Evolutionary conservation across 2,329 filamentous ascomycete species (phyloP), one percentile per base, ranked within the genome.

Genomic region (Pyrenophora tritici-repentis): DNA sequence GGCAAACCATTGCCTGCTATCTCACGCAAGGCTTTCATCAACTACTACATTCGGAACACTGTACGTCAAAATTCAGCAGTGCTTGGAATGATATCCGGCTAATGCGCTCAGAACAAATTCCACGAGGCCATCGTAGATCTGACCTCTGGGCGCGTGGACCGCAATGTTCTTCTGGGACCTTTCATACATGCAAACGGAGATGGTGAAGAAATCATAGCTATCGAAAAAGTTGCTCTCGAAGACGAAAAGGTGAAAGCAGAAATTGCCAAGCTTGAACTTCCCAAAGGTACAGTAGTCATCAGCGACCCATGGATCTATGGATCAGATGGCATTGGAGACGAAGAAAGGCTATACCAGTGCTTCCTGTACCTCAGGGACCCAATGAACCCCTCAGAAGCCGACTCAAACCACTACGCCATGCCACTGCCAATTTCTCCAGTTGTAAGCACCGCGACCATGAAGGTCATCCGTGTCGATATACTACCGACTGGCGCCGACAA

Each of bases 271-370:
- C 59, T 86, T 53, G 70, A 85, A 50, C 75, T 86, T 0, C 83
- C 84, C 0, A 71, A 81, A 56, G 83, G 82, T 16, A 77, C 82
- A 6, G 78, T 78, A 1, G 76, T 86, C 16, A 80, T 84, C 54
- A 77, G 79, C 42, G 84, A 86, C 56, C 83, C 83, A 0, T 91
- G 88, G 88, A 89, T 89, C 32, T 91, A 90, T 56, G 83, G 77
- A 7, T 72, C 76, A 9, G 78, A 80, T 61, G 78, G 78, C n/a
- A 60, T 80, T 34, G 66, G 73, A 45, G 78, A 81, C 43, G 76
- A 79, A 43, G 73, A 78, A 9, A 67, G 78, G 14, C 63, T 83
- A 59, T 86, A 81, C 65, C 85, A 88, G 66, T 85, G 83, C 70
- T 88, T 86, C 72, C 70, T 88, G 46, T 89, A 89, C 71, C 79